Evolutionary conservation across 176 grass and related monocot genomes (phyloP).

Genomic region (Raddia guianensis): DNA sequence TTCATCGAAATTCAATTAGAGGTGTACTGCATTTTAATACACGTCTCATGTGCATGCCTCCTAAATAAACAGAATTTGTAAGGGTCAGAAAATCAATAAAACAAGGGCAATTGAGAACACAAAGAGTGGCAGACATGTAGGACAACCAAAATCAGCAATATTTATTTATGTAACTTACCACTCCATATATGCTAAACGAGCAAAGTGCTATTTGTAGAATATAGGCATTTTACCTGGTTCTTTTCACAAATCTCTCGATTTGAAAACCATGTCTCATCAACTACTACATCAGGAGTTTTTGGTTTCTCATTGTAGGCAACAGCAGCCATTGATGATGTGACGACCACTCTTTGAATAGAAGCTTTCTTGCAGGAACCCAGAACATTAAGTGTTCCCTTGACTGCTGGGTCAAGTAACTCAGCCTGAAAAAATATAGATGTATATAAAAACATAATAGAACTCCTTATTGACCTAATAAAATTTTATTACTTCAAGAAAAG

Average conservation of each 20-base stretch:
- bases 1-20: background rate
- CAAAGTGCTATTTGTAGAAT: background rate
- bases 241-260: constrained; percentile 31
- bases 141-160: background rate
- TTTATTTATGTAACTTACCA: background rate
- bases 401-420: constrained; percentile 58
- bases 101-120: background rate
- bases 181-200: constrained; percentile 8
- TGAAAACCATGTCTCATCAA: constrained; percentile 66
- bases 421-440: constrained; percentile 27
- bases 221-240: constrained; percentile 29
- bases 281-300: constrained; percentile 55
- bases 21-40: background rate
- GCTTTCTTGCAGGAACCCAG: constrained; percentile 57
- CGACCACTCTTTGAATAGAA: constrained; percentile 45
- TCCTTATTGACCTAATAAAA: constrained; percentile 6
- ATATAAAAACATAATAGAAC: constrained; percentile 2
- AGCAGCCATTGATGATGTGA: constrained; percentile 64
- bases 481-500: background rate
- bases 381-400: constrained; percentile 65
- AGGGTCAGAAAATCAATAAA: background rate
- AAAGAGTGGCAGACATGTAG: background rate
- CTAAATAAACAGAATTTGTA: background rate
- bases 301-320: constrained; percentile 42
- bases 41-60: background rate